Evolutionary conservation across 257 asterid genomes (phyloP), one percentile per base, ranked within the genome.

Genomic region (Lycium barbarum): DNA sequence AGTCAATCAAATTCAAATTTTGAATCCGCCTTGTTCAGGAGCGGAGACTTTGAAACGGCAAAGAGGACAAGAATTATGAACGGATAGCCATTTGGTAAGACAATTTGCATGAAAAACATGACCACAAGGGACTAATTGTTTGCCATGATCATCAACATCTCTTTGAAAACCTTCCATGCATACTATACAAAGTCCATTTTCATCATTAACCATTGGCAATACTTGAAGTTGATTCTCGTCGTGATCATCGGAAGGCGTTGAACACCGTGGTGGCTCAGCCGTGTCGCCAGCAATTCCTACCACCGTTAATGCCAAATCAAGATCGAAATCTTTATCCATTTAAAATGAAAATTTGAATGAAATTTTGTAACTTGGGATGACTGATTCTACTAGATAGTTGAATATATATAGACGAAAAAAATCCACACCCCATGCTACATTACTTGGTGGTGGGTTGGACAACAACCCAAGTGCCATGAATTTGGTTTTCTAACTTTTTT

Each of bases 231-330:
- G 85, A 63, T 51, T 76, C 14, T 26, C 47, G 22, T 59, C 68
- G 35, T 57, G 80, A 5, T 78, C 47, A 26, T 53, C 82, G 26
- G 14, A 0, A 55, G 18, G 58, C 63, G 49, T 79, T 7, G 49
- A 18, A 1, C 84, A 36, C 7, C 17, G 67, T 22, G 78, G 81
- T 8, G 22, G 2, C n/a, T 58, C 71, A 79, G 11, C 43, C 36
- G 9, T 38, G n/a, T 20, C 15, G 45, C 20, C 36, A 49, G 84
- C 13, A 22, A 47, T 57, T 7, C n/a, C 63, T 18, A 17, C 10
- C 72, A 40, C n/a, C 7, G 89, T 78, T 51, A 84, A 79, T 5
- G 88, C 91, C 72, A 83, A n/a, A 67, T 86, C 91, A 40, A 86
- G 89, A 86, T 88, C 91, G 72, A 84, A 86, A 61, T 67, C 66